Base-by-base conservation (phyloP, 129 eudicot genomes). In the Glebionis coronaria region DNA sequence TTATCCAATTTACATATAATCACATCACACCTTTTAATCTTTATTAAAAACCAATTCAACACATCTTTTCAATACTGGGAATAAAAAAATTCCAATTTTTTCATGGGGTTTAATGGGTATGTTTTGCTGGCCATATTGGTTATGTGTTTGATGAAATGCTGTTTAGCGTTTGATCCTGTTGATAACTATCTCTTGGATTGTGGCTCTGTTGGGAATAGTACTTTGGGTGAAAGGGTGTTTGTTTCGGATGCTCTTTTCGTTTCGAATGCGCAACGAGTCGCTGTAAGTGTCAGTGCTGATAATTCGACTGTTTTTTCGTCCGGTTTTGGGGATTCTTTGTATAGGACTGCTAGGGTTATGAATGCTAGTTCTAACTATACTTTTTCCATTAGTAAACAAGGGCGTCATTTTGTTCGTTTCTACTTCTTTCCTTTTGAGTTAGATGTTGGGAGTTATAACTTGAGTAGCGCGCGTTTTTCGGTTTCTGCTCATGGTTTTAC, bases 121-220 rank as follows among this genome's bases (percentile, higher is more conserved):
- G 46, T 35, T 27, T 67, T 73, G 58, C 51, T 60, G 58, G 61
- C 50, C 21, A 3, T 84, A 13, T 76, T 75, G 80, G 63, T 76
- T 3, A 71, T 77, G 77, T 84, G 87, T 82, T 81, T 87, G 76
- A 75, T 87, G n/a, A 50, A 51, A 57, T 57, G 60, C 58, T 79
- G 88, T 61, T 65, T 72, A 46, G 79, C 47, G 53, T 88, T 63
- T 78, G 85, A 77, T 14, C 91, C 88, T 67, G 68, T 13, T 27
- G 95, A 88, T 73, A 84, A 84, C 76, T 82, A 82, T 75, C 73
- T 84, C n/a, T 20, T 88, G n/a, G 80, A 82, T 56, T 79, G 91
- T 69, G 95, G 95, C 58, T 88, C 91, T n/a, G 12, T 46, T 40
- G 59, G 15, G 18, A 76, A 84, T 67, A 80, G 50, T 46, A 65